Conservation (phyloP, 2,329 filamentous ascomycete species). For the Paracamarosporium sp. region DNA sequence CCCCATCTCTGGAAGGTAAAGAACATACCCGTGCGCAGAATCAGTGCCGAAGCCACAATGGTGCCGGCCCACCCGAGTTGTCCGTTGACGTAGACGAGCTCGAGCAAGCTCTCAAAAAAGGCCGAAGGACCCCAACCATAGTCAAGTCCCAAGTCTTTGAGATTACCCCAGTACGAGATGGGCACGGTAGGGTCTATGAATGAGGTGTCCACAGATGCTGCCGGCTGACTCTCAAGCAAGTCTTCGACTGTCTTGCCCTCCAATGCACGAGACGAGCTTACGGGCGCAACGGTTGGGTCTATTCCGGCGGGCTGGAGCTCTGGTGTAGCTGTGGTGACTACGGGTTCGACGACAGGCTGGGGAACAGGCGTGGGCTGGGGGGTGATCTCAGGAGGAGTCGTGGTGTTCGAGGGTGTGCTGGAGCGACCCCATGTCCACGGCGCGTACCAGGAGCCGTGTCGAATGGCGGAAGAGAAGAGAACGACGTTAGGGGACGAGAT, state of each 20-base stretch:
- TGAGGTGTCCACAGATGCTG: conserved; percentile 20
- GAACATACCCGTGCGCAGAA: conserved; percentile 70
- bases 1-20: conserved; percentile 67
- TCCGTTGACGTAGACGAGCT: conserved; percentile 78
- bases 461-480: conserved; percentile 32
- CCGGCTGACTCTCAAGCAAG: conserved; percentile 21
- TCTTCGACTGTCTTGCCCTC: conserved; percentile 28
- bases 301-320: conserved; percentile 46
- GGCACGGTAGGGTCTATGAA: conserved; percentile 59
- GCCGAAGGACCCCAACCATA: conserved; percentile 83
- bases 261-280: conserved; percentile 25
- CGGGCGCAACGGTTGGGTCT: conserved; percentile 34
- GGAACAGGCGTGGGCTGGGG: conserved; percentile 11
- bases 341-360: conserved; percentile 20
- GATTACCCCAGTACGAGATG: conserved; percentile 80
- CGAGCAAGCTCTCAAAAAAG: conserved; percentile 75
- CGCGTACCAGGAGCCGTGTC: conserved; percentile 43
- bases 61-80: conserved; percentile 85
- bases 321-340: conserved; percentile 38
- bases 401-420: conserved; percentile 28
- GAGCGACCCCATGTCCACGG: conserved; percentile 44
- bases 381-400: conserved; percentile 13
- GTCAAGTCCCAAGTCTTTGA: conserved; percentile 82
- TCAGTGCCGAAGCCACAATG: conserved; percentile 69
- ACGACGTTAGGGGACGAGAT: conserved; percentile 19